Base-by-base conservation (phyloP, 768 basidiomycete genomes). In the Lactarius sp. region DNA sequence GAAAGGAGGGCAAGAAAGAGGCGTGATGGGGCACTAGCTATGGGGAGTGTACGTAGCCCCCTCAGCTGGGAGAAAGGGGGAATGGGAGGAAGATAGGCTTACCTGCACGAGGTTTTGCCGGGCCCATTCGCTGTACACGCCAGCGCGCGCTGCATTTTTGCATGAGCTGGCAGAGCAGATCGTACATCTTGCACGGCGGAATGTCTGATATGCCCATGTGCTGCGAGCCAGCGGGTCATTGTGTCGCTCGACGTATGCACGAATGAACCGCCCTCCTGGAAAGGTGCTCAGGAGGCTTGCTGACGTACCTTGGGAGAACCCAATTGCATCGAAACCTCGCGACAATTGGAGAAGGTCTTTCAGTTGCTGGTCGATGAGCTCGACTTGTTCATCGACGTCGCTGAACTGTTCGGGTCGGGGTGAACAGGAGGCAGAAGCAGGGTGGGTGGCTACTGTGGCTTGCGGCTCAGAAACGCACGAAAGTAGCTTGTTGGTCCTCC, bases 121-220 rank as follows among this genome's bases (percentile, higher is more conserved):
- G 0, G 85, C 90, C 88, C 89, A 94, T 14, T 80, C 70, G 13
- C 78, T 80, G 70, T 94, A 94, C 13, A 88, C 86, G 9, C 85
- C 86, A 16, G 78, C 74, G 62, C 80, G 84, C 3, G 80, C 81
- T 2, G 84, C 83, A 33, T 81, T 79, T 27, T 37, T 86, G 80
- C 31, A 87, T 87, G 39, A 85, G 68, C 66, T 85, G 82, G 73
- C 92, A 94, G 31, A 89, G 63, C 9, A 92, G 68, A 70, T 94
- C 92, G 69, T 77, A 81, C 3, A 83, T 74, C 34, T 76, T 72
- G 70, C 92, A 94, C 1, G 69, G 37, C 0, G 91, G 87, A 18
- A 93, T 76, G 70, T 92, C 90, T 6, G 88, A 85, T 44, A 93
- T 78, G 33, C 92, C 92, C 86, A 92, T 90, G 70, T 93, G 91